Base-by-base conservation (phyloP, 208 protist species). In the Trypanosoma lewisi region DNA sequence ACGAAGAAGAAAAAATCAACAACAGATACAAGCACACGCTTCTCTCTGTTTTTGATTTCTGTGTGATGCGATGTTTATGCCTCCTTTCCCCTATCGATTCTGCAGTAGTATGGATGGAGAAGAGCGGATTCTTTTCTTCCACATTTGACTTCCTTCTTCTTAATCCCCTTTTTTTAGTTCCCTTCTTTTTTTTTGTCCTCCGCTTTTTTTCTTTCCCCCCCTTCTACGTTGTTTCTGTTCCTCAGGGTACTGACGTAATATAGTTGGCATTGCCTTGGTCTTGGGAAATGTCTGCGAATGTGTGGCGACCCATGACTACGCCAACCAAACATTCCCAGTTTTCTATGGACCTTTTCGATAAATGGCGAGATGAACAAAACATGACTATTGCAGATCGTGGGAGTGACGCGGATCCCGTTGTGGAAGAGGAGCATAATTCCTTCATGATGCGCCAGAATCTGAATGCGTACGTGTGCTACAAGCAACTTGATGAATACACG, bases 371-470 rank as follows among this genome's bases (percentile, higher is more conserved):
- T 30, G 76, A 87, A 54, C 83, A 90, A 44, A 72, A 82, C 23
- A 63, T 54, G 25, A 67, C 68, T 17, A 83, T 94, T 33, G 64
- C 75, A 31, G 44, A 83, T 8, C 83, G 84, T 55, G 87, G 87
- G 11, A 77, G 57, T 23, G 76, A 85, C 58, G 47, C 44, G 16
- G 73, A 91, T 62, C 71, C 67, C 4, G 73, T 50, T 21, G 67
- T 77, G 45, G 80, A 91, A 67, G 82, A 94, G 61, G 80, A 77
- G 67, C 78, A 91, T 73, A 87, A 82, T 57, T 72, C 60, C 17
- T 78, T 80, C 67, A 91, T 91, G 84, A 52, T 94, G 31, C 80
- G 80, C 0, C 84, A 89, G 56, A 91, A 91, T 63, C 70, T 94
- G 31, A 91, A 91, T 55, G 82, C 83, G 17, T 91, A 91, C 63